A percentile compares a stretch with the other conserved stretches of the same genome.
phyloP scores from a whole-genome alignment of 2,329 filamentous ascomycete species.

The Aspergillaceae sp. region DNA sequence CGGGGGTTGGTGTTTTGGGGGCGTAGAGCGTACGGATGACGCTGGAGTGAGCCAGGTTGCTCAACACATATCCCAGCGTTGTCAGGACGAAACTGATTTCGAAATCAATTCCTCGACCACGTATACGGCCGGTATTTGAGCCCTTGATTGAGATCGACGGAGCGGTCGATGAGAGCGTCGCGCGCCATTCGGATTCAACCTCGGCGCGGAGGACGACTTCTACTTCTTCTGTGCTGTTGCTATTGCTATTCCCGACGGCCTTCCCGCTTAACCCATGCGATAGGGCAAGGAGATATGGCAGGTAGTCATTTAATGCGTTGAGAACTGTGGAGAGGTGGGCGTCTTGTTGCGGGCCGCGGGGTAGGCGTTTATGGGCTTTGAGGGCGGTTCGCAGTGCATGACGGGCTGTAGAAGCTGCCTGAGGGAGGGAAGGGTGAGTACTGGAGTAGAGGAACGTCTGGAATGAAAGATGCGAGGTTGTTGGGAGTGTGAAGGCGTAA shows the following conservation, averaged over 20 bases:
- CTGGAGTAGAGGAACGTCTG: slow-evolving; percentile 66
- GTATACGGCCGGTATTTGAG: slow-evolving; percentile 55
- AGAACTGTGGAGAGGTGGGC: slow-evolving; percentile 63
- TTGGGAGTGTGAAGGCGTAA: slow-evolving; percentile 79
- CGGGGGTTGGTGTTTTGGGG: slow-evolving; percentile 52
- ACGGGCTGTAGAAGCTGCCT: slow-evolving; percentile 72
- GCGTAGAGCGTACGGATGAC: slow-evolving; percentile 64
- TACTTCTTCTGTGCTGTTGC: slow-evolving; percentile 51
- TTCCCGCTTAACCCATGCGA: slow-evolving; percentile 60
- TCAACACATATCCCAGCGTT: slow-evolving; percentile 66
- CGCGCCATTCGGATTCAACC: slow-evolving; percentile 70
- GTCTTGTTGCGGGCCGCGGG: slow-evolving; percentile 56
- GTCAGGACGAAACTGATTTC: slow-evolving; percentile 74
- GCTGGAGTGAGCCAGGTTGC: slow-evolving; percentile 60
- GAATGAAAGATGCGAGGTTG: slow-evolving; percentile 79
- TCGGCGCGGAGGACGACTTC: slow-evolving; percentile 58
- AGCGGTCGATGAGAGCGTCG: slow-evolving; percentile 58
- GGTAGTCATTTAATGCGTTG: slow-evolving; percentile 62
- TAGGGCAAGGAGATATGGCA: slow-evolving; percentile 74
- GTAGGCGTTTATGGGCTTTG: slow-evolving; percentile 83
- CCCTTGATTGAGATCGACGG: slow-evolving; percentile 24
- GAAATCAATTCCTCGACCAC: slow-evolving; percentile 65
- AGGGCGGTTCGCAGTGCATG: slow-evolving; percentile 73
- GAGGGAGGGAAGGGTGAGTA: slow-evolving; percentile 81
- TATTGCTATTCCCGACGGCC: slow-evolving; percentile 25